Base-by-base conservation (phyloP, 805 yeast genomes). In the Starmera pachycereana region DNA sequence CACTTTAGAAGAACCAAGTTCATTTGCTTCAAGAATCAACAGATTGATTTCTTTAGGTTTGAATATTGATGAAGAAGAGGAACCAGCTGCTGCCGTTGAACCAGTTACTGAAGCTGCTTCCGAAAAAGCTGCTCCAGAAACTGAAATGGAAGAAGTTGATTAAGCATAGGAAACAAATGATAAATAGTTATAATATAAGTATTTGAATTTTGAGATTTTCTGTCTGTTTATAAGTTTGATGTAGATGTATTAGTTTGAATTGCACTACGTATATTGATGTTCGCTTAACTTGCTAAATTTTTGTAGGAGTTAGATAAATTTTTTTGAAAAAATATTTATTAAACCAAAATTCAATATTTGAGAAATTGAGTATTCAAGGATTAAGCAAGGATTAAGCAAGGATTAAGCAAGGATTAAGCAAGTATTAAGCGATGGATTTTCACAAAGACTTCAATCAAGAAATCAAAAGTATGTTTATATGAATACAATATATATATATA, bases 141-240 rank as follows among this genome's bases (percentile, higher is more conserved):
- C 94, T 49, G 95, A 88, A 61, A 92, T 90, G 98, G 98, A 90
- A 78, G 98, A 90, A 74, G 97, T 90, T 66, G 98, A 90, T 71
- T 90, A 84, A 65, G 46, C 27, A 6, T 6, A 22, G 3, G 27
- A 6, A 22, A 22, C 7, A 4, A 22, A 35, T 13, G 30, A 16
- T 36, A 22, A 16, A 18, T 40, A 27, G 37, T 27, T 29, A 19
- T 35, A n/a, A n/a, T n/a, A n/a, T n/a, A n/a, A n/a, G 25, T 31
- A 12, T 6, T 13, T 10, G 9, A 19, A 10, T 12, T 12, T 25
- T 22, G 19, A 18, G 12, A 19, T 29, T 18, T 13, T 25, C n/a
- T 32, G 12, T 10, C 8, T 10, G 14, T 34, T 13, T n/a, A n/a
- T n/a, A n/a, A n/a, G n/a, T n/a, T n/a, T n/a, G n/a, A n/a, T n/a